phyloP scores from a whole-genome alignment of 306 rosid genomes.

The Carpinus fangiana region DNA sequence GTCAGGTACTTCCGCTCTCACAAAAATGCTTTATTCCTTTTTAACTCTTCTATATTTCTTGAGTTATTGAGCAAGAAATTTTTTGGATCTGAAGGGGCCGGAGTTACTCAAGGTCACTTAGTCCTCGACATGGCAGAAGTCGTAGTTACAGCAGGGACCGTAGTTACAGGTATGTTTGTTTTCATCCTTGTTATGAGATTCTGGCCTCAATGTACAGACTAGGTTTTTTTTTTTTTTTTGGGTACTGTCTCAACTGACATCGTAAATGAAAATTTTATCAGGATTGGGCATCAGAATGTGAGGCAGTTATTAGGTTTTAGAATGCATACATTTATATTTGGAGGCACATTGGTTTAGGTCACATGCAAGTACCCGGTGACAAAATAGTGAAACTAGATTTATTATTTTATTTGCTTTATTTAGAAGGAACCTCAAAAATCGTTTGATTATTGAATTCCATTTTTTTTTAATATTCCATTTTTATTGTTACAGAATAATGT shows the following conservation, averaged over 20 bases:
- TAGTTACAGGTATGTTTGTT: conserved; percentile 47
- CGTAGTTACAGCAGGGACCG: conserved; percentile 61
- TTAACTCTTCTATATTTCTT: not conserved
- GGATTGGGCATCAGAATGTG: not conserved
- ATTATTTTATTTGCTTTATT: too few relatives aligned
- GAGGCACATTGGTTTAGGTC: not conserved
- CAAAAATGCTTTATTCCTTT: not conserved
- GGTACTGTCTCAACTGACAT: not conserved
- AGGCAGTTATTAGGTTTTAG: not conserved
- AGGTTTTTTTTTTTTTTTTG: too few relatives aligned
- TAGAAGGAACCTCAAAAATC: not conserved
- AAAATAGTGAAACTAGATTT: not conserved
- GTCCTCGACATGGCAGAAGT: conserved; percentile 53
- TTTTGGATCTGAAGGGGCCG: conserved; percentile 28
- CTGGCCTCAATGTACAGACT: not conserved
- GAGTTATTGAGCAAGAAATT: not conserved
- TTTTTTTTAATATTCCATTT: not conserved
- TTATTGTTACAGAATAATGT: not conserved
- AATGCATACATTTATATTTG: not conserved
- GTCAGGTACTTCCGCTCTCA: conserved; percentile 38
- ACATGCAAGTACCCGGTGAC: not conserved
- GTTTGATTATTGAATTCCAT: not conserved
- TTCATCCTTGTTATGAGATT: not conserved
- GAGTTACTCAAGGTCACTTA: conserved; percentile 46
- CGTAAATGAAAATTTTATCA: not conserved